Base-by-base conservation (phyloP, 2,329 filamentous ascomycete genomes). In the Fusarium sp. region DNA sequence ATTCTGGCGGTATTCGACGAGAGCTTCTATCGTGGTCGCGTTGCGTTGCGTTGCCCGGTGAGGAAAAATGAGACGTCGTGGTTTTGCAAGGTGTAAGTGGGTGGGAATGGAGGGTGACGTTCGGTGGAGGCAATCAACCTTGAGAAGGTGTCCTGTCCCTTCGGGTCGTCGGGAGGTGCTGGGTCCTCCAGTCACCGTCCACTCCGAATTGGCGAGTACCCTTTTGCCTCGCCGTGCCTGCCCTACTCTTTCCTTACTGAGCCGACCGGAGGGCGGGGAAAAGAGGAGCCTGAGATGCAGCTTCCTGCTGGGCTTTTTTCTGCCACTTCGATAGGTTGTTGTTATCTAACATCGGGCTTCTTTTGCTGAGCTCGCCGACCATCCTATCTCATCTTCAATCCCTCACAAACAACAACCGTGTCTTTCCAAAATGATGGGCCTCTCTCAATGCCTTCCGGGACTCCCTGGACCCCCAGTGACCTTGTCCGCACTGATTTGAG, bases 81-180 rank as follows among this genome's bases (percentile, higher is more conserved):
- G 27, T 61, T 48, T 37, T 57, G 52, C 25, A 35, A 64, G 20
- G 39, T 64, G 68, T 65, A 68, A 69, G 59, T 70, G 59, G 18
- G 54, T 57, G 54, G 32, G 39, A 57, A 70, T 67, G 62, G 39
- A 41, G 50, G 48, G 72, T 75, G 72, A 75, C 66, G 68, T 70
- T 75, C 70, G 73, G 60, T 72, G 62, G 73, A 60, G 68, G 71
- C 62, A 70, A 66, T 43, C 54, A 58, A 70, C 56, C 60, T 58
- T 64, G 64, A 73, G 58, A 61, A 59, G 56, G 66, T 43, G 43
- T 48, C 23, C 23, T 52, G 56, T 58, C 54, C 32, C 34, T 77
- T 74, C 76, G 76, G 76, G 76, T 78, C 76, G 76, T 78, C 76
- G 76, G 76, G 71, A 67, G 61, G 58, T 27, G 23, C 48, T 25